Percentiles rank a stretch among this genome's conserved stretches.
Conservation (phyloP, 257 asterid genomes). For the Nicotiana attenuata region DNA sequence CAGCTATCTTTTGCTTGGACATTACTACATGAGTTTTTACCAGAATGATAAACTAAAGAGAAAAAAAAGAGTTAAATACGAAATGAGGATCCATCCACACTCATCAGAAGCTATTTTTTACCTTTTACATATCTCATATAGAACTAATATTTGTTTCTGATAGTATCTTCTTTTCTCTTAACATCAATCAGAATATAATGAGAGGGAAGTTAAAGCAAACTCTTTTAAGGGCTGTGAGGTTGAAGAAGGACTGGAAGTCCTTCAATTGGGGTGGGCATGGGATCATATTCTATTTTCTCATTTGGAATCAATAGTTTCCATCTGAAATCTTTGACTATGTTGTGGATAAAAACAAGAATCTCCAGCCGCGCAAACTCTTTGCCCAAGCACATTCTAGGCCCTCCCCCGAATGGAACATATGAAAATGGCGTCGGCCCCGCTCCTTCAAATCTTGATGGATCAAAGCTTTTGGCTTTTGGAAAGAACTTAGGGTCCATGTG, state of each 20-base stretch:
- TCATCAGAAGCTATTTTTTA: too few species aligned
- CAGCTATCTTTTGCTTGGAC: too few species aligned
- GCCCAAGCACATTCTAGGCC: constrained; percentile 46
- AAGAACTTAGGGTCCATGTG: constrained; percentile 34
- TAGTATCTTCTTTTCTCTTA: background rate
- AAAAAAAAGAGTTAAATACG: background rate
- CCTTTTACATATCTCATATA: too few species aligned
- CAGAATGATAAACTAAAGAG: too few species aligned
- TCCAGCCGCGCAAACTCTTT: constrained; percentile 63
- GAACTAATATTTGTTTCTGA: background rate
- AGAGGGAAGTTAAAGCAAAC: background rate
- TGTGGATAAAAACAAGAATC: constrained; percentile 48
- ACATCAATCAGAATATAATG: background rate
- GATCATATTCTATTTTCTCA: constrained; percentile 48
- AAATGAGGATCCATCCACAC: background rate
- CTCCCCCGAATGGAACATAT: constrained; percentile 22
- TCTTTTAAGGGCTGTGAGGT: constrained; percentile 13
- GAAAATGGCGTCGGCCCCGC: constrained; percentile 14
- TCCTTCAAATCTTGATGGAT: constrained; percentile 20
- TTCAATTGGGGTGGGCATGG: constrained; percentile 45
- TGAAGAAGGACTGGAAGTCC: constrained; percentile 49
- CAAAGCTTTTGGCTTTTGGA: background rate
- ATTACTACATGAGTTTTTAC: too few species aligned
- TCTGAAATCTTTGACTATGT: constrained; percentile 29
- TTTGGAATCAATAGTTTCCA: constrained; percentile 39